Evolutionary conservation across 2,329 filamentous ascomycete genomes (phyloP).

Genomic region (Taxawa tesnikishii): DNA sequence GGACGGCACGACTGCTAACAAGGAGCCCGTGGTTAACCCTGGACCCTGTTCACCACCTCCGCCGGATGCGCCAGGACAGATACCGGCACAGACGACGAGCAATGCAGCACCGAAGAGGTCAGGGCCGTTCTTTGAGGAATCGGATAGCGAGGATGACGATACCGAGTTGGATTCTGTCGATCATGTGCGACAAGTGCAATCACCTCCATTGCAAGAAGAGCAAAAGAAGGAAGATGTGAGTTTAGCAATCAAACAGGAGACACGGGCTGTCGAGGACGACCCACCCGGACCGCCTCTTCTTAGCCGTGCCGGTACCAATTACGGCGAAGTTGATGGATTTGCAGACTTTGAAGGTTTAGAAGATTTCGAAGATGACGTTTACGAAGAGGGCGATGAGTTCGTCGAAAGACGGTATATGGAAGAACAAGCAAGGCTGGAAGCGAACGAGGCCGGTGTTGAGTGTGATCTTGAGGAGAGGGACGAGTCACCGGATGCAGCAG

Average conservation of each 20-base stretch:
- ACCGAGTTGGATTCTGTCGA: no score
- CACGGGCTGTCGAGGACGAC: neutral
- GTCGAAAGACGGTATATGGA: conserved; percentile 55
- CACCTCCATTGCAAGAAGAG: neutral
- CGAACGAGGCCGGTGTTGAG: conserved; percentile 38
- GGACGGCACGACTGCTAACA: conserved; percentile 23
- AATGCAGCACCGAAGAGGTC: conserved; percentile 15
- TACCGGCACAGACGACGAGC: no score
- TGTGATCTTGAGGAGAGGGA: conserved; percentile 3
- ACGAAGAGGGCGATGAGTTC: conserved; percentile 40
- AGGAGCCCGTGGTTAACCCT: conserved; percentile 9
- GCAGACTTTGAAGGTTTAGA: conserved; percentile 39
- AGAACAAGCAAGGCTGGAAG: conserved; percentile 47
- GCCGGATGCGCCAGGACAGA: no score
- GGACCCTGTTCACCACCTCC: conserved; percentile 18
- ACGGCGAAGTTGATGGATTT: conserved; percentile 37
- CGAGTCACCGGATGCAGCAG: no score
- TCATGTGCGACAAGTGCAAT: conserved; percentile 1
- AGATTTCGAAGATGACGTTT: conserved; percentile 49
- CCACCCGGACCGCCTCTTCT: conserved; percentile 15
- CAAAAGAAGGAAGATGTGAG: neutral
- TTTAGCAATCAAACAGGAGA: neutral
- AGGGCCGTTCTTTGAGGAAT: conserved; percentile 61
- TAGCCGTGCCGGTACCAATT: conserved; percentile 37
- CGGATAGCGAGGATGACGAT: conserved; percentile 43